Evolutionary conservation across 78 protist genomes (phyloP).

Genomic region (Chrysochromulina tobinii): DNA sequence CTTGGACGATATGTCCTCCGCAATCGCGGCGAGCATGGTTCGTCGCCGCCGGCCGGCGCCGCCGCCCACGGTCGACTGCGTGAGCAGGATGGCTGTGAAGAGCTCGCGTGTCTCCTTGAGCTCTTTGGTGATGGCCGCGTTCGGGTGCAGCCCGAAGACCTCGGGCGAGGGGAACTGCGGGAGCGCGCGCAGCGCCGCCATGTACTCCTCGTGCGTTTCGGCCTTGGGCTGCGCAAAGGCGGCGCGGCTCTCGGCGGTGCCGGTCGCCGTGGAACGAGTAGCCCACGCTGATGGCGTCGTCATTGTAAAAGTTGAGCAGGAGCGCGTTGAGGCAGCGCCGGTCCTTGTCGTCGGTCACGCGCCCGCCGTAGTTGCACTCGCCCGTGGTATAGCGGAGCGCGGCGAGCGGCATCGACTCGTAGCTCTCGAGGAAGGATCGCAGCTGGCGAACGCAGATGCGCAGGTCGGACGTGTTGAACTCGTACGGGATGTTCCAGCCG

Average conservation of each 20-base stretch:
- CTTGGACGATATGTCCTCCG: background rate
- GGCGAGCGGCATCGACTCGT: slow-evolving; percentile 47
- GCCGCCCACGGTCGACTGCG: slow-evolving; percentile 69
- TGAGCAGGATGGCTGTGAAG: slow-evolving; percentile 30
- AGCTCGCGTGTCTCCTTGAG: slow-evolving; percentile 57
- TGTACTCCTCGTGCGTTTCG: slow-evolving; percentile 8
- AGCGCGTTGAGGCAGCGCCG: slow-evolving; percentile 48
- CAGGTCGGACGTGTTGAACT: slow-evolving; percentile 78
- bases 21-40: background rate
- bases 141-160: slow-evolving; percentile 83
- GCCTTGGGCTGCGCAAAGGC: slow-evolving; percentile 23
- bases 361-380: slow-evolving; percentile 83
- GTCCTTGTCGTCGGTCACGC: slow-evolving; percentile 85
- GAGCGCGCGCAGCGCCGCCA: slow-evolving; percentile 14
- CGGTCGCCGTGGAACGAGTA: slow-evolving; percentile 21
- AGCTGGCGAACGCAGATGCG: slow-evolving; percentile 60
- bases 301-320: slow-evolving; percentile 20
- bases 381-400: slow-evolving; percentile 64
- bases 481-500: slow-evolving; percentile 90
- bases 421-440: slow-evolving; percentile 35
- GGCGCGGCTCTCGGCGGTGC: background rate
- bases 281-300: slow-evolving; percentile 24
- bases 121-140: slow-evolving; percentile 81
- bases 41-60: background rate
- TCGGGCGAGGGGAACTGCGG: slow-evolving; percentile 61